Conservation (phyloP, 331 rosid genomes). For the Telfairia occidentalis region DNA sequence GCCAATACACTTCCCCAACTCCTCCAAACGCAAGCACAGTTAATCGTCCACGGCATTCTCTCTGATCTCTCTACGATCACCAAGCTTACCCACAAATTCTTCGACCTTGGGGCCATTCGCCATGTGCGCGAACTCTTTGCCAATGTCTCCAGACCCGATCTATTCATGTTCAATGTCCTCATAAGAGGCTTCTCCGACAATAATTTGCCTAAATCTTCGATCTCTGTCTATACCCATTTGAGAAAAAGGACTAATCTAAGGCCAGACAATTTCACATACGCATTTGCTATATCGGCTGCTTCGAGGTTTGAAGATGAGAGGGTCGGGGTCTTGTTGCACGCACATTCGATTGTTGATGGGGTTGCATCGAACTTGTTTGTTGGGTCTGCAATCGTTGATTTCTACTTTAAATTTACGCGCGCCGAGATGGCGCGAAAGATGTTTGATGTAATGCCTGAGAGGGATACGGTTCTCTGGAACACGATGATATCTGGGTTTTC, state of each 20-base stretch:
- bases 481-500: conserved; percentile 67
- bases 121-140: conserved; percentile 53
- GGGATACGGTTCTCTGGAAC: conserved; percentile 72
- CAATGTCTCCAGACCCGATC: conserved; percentile 55
- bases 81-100: conserved; percentile 73
- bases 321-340: conserved; percentile 45
- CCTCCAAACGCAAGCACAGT: conserved; percentile 60
- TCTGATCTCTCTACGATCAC: conserved; percentile 67
- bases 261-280: conserved; percentile 66
- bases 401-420: conserved; percentile 46
- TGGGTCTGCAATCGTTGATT: conserved; percentile 54
- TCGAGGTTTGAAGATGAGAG: conserved; percentile 24
- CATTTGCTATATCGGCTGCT: conserved; percentile 53
- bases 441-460: conserved; percentile 59
- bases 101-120: conserved; percentile 53
- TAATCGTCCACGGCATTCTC: conserved; percentile 50
- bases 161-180: conserved; percentile 77
- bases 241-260: conserved; percentile 33
- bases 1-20: conserved; percentile 41
- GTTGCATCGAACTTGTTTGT: conserved; percentile 39
- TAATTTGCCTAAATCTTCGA: conserved; percentile 35
- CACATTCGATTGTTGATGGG: conserved; percentile 63
- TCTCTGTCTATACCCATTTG: conserved; percentile 47
- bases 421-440: conserved; percentile 54
- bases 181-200: conserved; percentile 53